These are phyloP conservation scores for Microdochium nivale DNA, from an alignment of 2,329 filamentous ascomycete species.

Conservation along the genomic window DNA sequence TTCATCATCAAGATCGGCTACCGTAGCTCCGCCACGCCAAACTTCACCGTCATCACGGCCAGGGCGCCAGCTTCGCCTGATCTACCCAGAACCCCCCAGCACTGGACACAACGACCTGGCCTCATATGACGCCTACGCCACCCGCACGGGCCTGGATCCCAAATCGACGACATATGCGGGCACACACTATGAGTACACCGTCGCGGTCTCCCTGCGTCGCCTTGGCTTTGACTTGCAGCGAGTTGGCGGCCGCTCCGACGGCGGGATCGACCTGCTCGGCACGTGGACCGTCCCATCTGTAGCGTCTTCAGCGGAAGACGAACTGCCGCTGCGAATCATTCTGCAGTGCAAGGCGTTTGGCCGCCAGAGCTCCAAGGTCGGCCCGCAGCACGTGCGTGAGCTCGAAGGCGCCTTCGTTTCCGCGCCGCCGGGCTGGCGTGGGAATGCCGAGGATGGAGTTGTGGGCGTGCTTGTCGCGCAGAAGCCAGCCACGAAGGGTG, in stretches of 20 bases:
- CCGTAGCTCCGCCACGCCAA: no score
- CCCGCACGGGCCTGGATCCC: slow-evolving; percentile 43
- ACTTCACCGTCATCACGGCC: no score
- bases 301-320: slow-evolving; percentile 1
- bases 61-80: slow-evolving; percentile 10
- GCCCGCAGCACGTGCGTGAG: slow-evolving; percentile 60
- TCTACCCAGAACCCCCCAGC: slow-evolving; percentile 36
- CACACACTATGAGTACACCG: slow-evolving; percentile 70
- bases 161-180: slow-evolving; percentile 57
- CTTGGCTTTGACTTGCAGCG: slow-evolving; percentile 59
- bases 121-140: slow-evolving; percentile 58
- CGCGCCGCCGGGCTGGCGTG: slow-evolving; percentile 64
- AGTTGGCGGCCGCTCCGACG: slow-evolving; percentile 58
- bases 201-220: slow-evolving; percentile 42
- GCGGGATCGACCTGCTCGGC: slow-evolving; percentile 67
- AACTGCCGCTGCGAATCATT: slow-evolving; percentile 34
- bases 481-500: slow-evolving; percentile 66
- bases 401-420: slow-evolving; percentile 70
- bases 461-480: slow-evolving; percentile 65
- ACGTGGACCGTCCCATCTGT: slow-evolving; percentile 51
- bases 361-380: slow-evolving; percentile 26
- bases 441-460: slow-evolving; percentile 29
- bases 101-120: slow-evolving; percentile 52
- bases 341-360: slow-evolving; percentile 62
- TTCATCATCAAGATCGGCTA: no score